These are phyloP conservation scores for Polygonum maritimum DNA, from an alignment of 148 eudicot species.

Conservation along the genomic window DNA sequence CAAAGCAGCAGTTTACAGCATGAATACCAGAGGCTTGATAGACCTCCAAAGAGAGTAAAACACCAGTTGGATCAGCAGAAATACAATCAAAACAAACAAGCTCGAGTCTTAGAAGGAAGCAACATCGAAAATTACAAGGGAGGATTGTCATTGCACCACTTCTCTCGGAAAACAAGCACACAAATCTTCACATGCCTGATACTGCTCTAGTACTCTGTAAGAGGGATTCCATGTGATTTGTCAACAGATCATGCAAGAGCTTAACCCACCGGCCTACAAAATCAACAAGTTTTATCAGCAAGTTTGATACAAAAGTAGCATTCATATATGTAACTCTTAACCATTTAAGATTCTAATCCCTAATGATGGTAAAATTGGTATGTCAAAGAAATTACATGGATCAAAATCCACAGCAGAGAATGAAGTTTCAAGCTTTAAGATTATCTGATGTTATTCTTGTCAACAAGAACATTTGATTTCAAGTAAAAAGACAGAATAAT, in stretches of 20 bases:
- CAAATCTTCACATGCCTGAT: neutral
- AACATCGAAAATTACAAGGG: neutral
- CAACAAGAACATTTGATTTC: neutral
- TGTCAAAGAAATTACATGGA: neutral
- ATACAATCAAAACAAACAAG: neutral
- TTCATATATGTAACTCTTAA: neutral
- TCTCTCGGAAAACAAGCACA: neutral
- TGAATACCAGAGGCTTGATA: neutral
- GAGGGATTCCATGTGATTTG: neutral
- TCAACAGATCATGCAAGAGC: neutral
- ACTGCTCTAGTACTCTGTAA: neutral
- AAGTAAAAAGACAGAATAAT: no score
- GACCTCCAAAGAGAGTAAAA: neutral
- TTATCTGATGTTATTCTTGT: neutral
- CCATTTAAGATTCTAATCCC: neutral
- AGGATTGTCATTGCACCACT: neutral
- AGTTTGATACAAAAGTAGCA: neutral
- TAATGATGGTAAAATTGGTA: neutral
- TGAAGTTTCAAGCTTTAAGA: neutral
- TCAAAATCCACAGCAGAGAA: no score
- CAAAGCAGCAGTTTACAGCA: neutral
- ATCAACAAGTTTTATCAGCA: neutral
- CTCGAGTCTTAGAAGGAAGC: neutral
- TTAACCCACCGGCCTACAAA: neutral
- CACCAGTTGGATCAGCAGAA: neutral